phyloP scores from a whole-genome alignment of 1,284 basidiomycete species.

The Ustilago curta region DNA sequence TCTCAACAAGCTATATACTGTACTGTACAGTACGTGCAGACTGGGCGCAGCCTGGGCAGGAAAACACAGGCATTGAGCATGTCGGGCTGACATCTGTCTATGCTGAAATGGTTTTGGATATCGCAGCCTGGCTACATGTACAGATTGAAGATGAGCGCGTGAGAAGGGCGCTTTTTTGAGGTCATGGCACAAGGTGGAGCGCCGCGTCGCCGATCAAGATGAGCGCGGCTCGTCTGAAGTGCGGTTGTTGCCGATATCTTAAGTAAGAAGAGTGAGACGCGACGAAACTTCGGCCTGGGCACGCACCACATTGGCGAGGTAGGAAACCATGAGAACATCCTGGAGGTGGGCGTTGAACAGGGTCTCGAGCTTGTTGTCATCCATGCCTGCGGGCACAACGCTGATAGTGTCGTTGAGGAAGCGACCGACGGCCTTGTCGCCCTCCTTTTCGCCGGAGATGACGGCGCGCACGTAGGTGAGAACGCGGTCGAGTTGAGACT shows the following conservation, averaged over 20 bases:
- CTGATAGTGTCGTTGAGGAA: constrained; percentile 86
- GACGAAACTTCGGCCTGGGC: constrained; percentile 94
- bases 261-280: constrained; percentile 81
- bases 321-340: constrained; percentile 93
- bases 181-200: not conserved
- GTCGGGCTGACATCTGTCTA: not conserved
- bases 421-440: constrained; percentile 87
- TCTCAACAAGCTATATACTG: too few relatives aligned
- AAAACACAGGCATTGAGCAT: too few relatives aligned
- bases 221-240: too few relatives aligned
- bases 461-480: constrained; percentile 87
- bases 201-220: not conserved
- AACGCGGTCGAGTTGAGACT: constrained; percentile 85
- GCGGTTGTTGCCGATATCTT: constrained; percentile 8
- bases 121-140: constrained; percentile 50
- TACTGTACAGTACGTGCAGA: too few relatives aligned
- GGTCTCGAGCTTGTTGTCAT: constrained; percentile 60
- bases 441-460: constrained; percentile 80
- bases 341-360: constrained; percentile 71
- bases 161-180: constrained; percentile 9
- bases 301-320: constrained; percentile 91
- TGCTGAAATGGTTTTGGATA: constrained; percentile 24
- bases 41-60: too few relatives aligned
- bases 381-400: constrained; percentile 62
- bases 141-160: constrained; percentile 17